Evolutionary conservation across 495 filamentous ascomycete genomes (phyloP), one percentile per base, ranked within the genome.

Genomic region (Penicillium paxilli): DNA sequence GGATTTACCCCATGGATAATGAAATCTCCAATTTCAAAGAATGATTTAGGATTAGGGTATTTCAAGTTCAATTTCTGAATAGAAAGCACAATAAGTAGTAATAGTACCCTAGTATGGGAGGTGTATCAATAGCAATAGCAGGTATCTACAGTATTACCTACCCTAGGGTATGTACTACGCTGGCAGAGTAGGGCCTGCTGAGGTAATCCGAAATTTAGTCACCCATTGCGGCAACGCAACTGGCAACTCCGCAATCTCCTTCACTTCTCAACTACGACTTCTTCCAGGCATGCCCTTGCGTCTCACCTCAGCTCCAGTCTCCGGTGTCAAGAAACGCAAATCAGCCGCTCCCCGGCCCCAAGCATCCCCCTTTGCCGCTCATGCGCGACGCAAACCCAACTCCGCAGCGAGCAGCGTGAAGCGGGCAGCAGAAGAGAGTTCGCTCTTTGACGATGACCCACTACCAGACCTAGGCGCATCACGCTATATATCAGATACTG

Each of bases 301-400:
- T 59, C 62, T 78, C 21, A 78, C 75, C 0, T 77, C 75, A 38
- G 73, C 75, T 38, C 70, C 75, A 35, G 67, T 76, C 8, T 64
- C 75, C 50, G 75, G 75, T 41, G 60, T 78, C 53, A 68, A 75
- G 38, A 78, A 78, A 59, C 62, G 64, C 56, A 66, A 71, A 40
- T 21, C 62, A n/a, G 54, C 58, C 24, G 52, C 44, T 0, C 44
- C 63, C 10, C 60, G 53, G 32, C 40, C 68, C 23, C 72, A 66
- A 11, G 47, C 72, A 8, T 77, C 81, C 1, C 75, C 81, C 1
- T 84, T 84, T 52, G 72, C 82, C 30, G 56, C 73, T 11, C 72
- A 83, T 55, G 71, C 76, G 22, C 83, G 83, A 48, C 83, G 79
- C 48, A 88, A 89, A 62, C 75, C 82, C 0, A 64, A 68, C 50